Evolutionary conservation across 441 rosid genomes (phyloP), one percentile per base, ranked within the genome.

Genomic region (Eruca vesicaria): DNA sequence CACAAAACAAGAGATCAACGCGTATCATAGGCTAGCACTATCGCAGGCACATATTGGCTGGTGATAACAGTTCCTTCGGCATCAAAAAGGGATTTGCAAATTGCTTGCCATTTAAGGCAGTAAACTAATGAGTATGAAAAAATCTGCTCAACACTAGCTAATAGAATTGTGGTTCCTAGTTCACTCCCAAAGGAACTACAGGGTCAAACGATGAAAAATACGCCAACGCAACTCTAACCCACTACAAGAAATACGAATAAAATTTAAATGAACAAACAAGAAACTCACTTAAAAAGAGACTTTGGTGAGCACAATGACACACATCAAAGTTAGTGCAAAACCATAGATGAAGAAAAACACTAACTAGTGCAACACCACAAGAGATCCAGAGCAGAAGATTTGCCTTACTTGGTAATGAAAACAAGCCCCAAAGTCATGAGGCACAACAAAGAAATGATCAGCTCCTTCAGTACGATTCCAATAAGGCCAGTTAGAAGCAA

Each of bases 381-480:
- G 35, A 71, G 57, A 48, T 16, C 4, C 9, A 45, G 45, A 66
- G 68, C 2, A 8, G 4, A 19, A 7, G 4, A 3, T 45, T 9
- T 18, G 15, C 58, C 59, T 83, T 73, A 89, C 93, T 72, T 87
- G 94, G 76, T 89, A 89, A 83, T 89, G 94, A 77, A 89, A 89
- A 81, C 94, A 89, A 28, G 92, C 87, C 74, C 90, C 94, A 76
- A 89, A 89, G 75, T 89, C 94, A 82, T 89, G 94, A 41, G 94
- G 94, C 55, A 85, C 89, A 7, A 89, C 73, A 69, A 89, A 87
- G 76, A 89, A 89, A 78, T 89, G 94, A 77, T 89, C 89, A 12
- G 94, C 90, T 72, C 94, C 94, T 73, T 87, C 94, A 0, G 94
- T 87, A 58, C 90, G 86, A 50, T 89, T 89, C 94, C 94, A 89